phyloP scores from a whole-genome alignment of 2,329 filamentous ascomycete genomes.

The Apiospora koreana region DNA sequence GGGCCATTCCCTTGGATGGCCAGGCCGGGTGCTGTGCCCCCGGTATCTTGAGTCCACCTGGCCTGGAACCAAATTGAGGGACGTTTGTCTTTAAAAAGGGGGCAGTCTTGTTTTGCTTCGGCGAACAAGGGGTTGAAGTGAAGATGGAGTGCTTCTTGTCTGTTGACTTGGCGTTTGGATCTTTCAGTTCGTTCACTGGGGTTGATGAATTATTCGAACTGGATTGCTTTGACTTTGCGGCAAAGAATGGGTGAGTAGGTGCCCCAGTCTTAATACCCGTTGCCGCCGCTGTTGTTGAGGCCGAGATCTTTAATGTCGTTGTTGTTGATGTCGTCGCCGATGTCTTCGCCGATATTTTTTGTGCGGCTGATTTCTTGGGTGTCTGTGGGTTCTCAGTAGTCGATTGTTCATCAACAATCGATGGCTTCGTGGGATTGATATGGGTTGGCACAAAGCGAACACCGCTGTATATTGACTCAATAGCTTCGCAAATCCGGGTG shows the following conservation, averaged over 20 bases:
- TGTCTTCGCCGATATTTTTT: conserved; percentile 19
- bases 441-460: conserved; percentile 20
- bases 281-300: background rate
- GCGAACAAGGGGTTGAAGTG: conserved; percentile 55
- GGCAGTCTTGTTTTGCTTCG: conserved; percentile 40
- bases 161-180: conserved; percentile 27
- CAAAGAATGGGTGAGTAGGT: conserved; percentile 65
- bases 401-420: conserved; percentile 28
- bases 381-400: conserved; percentile 16
- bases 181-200: conserved; percentile 11
- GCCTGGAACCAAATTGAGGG: conserved; percentile 46
- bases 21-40: conserved; percentile 70
- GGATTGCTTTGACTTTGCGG: conserved; percentile 48
- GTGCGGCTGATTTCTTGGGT: background rate
- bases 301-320: background rate
- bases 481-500: conserved; percentile 55
- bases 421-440: conserved; percentile 23
- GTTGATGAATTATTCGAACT: conserved; percentile 8
- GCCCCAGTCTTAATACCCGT: background rate
- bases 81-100: conserved; percentile 32
- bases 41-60: conserved; percentile 57
- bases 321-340: background rate
- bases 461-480: conserved; percentile 61
- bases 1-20: conserved; percentile 65
- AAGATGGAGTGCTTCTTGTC: conserved; percentile 44